phyloP scores from a whole-genome alignment of 768 basidiomycete species.

The Lyophyllum decastes region DNA sequence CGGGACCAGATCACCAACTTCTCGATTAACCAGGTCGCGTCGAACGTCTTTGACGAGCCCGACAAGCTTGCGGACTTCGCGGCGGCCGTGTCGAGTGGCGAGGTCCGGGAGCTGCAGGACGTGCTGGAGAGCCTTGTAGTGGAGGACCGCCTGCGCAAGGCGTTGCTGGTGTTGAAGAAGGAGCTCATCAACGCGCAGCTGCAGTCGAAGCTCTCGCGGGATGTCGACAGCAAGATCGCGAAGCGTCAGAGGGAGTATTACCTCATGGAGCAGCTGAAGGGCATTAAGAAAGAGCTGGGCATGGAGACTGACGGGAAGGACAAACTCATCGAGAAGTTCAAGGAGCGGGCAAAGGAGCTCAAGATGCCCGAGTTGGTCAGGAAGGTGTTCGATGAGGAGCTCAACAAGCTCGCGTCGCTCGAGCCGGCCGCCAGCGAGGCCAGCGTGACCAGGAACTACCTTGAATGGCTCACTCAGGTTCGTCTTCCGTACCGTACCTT shows the following conservation, averaged over 20 bases:
- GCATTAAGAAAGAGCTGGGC: constrained; percentile 94
- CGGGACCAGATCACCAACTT: constrained; percentile 98
- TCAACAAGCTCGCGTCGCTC: constrained; percentile 85
- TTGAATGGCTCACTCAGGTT: constrained; percentile 90
- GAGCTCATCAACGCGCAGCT: constrained; percentile 96
- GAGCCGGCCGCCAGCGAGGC: constrained; percentile 93
- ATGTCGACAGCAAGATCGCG: constrained; percentile 93
- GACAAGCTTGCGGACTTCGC: constrained; percentile 98
- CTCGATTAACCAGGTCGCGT: constrained; percentile 87
- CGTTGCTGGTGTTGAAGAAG: constrained; percentile 92
- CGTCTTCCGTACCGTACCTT: constrained; percentile 10
- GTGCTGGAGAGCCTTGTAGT: constrained; percentile 87
- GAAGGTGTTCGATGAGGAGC: constrained; percentile 96
- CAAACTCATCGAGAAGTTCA: constrained; percentile 90
- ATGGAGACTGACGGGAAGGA: constrained; percentile 97
- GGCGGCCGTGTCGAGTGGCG: constrained; percentile 93
- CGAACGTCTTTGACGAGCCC: constrained; percentile 96
- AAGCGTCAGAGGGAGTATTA: constrained; percentile 95
- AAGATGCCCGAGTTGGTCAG: constrained; percentile 89
- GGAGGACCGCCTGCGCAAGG: constrained; percentile 87
- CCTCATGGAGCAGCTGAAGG: constrained; percentile 95
- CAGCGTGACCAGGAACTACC: constrained; percentile 91
- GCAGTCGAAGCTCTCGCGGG: constrained; percentile 88
- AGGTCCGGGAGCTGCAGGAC: constrained; percentile 89
- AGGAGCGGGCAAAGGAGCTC: constrained; percentile 74